phyloP scores from a whole-genome alignment of 2,329 filamentous ascomycete genomes.

The Acarospora socialis region DNA sequence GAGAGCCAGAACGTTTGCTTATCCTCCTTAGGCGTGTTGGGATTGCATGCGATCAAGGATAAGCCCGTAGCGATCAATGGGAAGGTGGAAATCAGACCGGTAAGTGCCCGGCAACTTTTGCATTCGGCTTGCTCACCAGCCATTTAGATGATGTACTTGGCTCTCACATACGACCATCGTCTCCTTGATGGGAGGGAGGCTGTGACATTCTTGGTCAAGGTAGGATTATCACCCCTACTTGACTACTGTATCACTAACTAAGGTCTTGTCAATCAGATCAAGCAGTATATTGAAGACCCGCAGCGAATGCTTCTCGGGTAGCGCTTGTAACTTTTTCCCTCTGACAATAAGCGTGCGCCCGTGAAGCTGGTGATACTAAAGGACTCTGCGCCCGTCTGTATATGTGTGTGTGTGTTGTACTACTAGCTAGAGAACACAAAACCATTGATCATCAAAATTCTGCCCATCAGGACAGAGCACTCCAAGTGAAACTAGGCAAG shows the following conservation, averaged over 20 bases:
- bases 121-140: slow-evolving; percentile 1
- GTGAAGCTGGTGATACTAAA: too few species aligned
- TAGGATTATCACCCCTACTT: slow-evolving; percentile 1
- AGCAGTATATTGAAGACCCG: slow-evolving; percentile 95
- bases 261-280: slow-evolving; percentile 42
- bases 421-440: too few species aligned
- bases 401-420: too few species aligned
- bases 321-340: too few species aligned
- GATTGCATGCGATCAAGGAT: slow-evolving; percentile 93
- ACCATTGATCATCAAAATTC: too few species aligned
- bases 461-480: too few species aligned
- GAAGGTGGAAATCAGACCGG: slow-evolving; percentile 81
- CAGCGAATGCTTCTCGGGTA: slow-evolving; percentile 65
- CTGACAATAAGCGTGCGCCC: too few species aligned
- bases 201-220: slow-evolving; percentile 15
- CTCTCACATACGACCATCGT: slow-evolving; percentile 93
- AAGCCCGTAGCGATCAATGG: slow-evolving; percentile 79
- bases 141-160: slow-evolving; percentile 85
- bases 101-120: slow-evolving; percentile 22
- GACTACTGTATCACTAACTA: slow-evolving; percentile 6
- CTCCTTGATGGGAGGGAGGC: slow-evolving; percentile 58
- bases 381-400: too few species aligned
- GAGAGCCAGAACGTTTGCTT: neutral
- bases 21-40: slow-evolving; percentile 45
- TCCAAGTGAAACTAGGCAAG: too few species aligned